A percentile compares a stretch with the other conserved stretches of the same genome.
These are phyloP conservation scores for Vaccinium corymbosum DNA, from an alignment of 148 eudicot genomes.

Conservation along the genomic window DNA sequence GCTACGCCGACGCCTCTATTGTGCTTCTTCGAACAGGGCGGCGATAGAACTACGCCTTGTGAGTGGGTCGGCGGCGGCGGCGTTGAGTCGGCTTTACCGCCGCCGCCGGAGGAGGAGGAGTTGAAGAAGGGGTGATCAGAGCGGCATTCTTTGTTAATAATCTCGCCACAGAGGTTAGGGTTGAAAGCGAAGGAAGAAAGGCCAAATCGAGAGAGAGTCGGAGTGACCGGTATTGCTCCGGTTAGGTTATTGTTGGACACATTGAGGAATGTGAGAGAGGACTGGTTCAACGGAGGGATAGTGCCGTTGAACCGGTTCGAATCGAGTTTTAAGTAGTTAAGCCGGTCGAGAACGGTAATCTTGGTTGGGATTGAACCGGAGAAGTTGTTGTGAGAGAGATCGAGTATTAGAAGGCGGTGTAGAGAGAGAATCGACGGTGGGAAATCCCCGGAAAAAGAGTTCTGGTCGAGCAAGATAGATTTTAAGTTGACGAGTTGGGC, in stretches of 20 bases:
- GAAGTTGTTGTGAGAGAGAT: conserved; percentile 58
- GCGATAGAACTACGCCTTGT: conserved; percentile 26
- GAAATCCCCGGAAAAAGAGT: conserved; percentile 47
- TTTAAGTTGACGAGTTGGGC: conserved; percentile 50
- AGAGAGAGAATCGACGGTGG: conserved; percentile 43
- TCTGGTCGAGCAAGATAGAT: conserved; percentile 46
- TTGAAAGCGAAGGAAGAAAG: conserved; percentile 40
- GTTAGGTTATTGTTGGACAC: conserved; percentile 58
- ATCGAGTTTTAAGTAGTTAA: conserved; percentile 48
- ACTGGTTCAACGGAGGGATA: conserved; percentile 58
- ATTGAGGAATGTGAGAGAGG: conserved; percentile 42
- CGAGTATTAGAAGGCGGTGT: conserved; percentile 44
- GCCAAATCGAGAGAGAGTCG: conserved; percentile 35
- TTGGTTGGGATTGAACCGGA: conserved; percentile 43
- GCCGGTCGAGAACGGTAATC: conserved; percentile 39
- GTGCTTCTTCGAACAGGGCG: conserved; percentile 27
- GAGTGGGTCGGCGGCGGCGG: conserved; percentile 24
- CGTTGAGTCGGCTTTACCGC: conserved; percentile 17
- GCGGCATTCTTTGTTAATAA: conserved; percentile 45
- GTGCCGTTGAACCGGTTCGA: conserved; percentile 51
- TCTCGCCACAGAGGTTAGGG: conserved; percentile 62
- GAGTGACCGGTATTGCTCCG: conserved; percentile 57
- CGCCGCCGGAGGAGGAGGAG: conserved; percentile 29
- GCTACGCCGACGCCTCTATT: conserved; percentile 33
- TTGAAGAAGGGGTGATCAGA: conserved; percentile 54